These are phyloP conservation scores for Penicillium sumatraense DNA, from an alignment of 2,329 filamentous ascomycete genomes.

Conservation along the genomic window DNA sequence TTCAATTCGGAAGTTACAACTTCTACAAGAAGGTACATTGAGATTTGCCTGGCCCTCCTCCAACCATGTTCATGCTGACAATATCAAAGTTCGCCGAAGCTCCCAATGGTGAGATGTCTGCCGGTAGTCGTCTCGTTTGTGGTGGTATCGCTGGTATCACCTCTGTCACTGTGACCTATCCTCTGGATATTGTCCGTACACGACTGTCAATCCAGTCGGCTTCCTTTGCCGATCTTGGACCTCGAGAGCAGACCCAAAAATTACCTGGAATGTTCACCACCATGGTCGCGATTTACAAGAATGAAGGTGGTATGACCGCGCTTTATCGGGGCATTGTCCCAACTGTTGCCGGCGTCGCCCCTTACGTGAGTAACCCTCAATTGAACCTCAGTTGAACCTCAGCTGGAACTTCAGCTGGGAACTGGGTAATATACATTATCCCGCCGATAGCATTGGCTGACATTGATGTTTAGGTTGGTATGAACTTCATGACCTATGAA, in stretches of 20 bases:
- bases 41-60: not conserved
- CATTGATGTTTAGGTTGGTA: too few relatives aligned
- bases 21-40: slow-evolving; percentile 84
- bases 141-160: slow-evolving; percentile 93
- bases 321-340: slow-evolving; percentile 95
- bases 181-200: slow-evolving; percentile 95
- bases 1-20: slow-evolving; percentile 98
- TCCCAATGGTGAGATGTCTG: slow-evolving; percentile 73
- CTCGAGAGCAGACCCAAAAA: slow-evolving; percentile 61
- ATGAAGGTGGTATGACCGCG: slow-evolving; percentile 81
- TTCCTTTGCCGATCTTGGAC: slow-evolving; percentile 80
- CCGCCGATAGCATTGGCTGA: too few relatives aligned
- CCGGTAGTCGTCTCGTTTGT: slow-evolving; percentile 79
- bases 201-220: slow-evolving; percentile 94
- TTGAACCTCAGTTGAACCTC: too few relatives aligned
- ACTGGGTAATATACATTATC: too few relatives aligned
- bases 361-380: slow-evolving; percentile 77
- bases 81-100: slow-evolving; percentile 71
- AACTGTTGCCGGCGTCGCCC: slow-evolving; percentile 92
- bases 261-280: slow-evolving; percentile 93
- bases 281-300: slow-evolving; percentile 81
- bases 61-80: slow-evolving; percentile 11
- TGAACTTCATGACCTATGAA: slow-evolving; percentile 99
- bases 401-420: too few relatives aligned
- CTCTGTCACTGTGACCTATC: slow-evolving; percentile 93